Evolutionary conservation across 2,329 filamentous ascomycete species (phyloP), one percentile per base, ranked within the genome.

Genomic region (Neopestalotiopsis sp.): DNA sequence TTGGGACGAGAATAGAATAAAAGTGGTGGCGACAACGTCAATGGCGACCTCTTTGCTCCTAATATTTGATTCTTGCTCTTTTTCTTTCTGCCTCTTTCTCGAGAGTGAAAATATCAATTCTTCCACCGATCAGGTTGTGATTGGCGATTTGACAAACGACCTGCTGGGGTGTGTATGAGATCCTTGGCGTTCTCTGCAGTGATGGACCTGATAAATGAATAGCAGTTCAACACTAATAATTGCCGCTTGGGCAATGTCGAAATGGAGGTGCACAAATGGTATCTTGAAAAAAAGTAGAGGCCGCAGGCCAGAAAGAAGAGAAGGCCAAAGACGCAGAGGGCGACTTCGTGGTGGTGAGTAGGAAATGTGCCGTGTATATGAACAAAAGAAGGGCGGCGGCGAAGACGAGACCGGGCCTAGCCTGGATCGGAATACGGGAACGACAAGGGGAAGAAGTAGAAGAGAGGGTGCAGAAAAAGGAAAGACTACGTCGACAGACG

Each of bases 241-340:
- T 52, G 45, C 45, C 45, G 45, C 45, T 52, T n/a, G 45, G 45
- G 45, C 45, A 52, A 52, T 9, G n/a, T 4, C 45, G 17, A 20
- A 52, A 52, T 20, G 20, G 45, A 52, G 9, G 45, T 17, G 17
- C 20, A 7, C 45, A 52, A 52, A 20, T 52, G 45, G 45, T 52
- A 52, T 52, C 45, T 38, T 52, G 45, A n/a, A 10, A 24, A 52
- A 52, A 52, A 52, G n/a, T n/a, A 34, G 14, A 52, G 61, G 61
- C 40, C 38, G n/a, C 61, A n/a, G 61, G 61, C 38, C 61, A 30
- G 20, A 9, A 42, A 66, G 64, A 66, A 66, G 45, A 57, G 45
- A 56, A 66, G 49, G 45, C 24, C 64, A 34, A 58, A 66, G 20
- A 28, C 20, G 20, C 24, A 20, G 12, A 20, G 20, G 40, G 30